Percentiles rank a stretch among this genome's conserved stretches.
Evolutionary conservation across 192 early-diverging fungal species (phyloP).

Genomic region (Gorgonomyces haynaldii): DNA sequence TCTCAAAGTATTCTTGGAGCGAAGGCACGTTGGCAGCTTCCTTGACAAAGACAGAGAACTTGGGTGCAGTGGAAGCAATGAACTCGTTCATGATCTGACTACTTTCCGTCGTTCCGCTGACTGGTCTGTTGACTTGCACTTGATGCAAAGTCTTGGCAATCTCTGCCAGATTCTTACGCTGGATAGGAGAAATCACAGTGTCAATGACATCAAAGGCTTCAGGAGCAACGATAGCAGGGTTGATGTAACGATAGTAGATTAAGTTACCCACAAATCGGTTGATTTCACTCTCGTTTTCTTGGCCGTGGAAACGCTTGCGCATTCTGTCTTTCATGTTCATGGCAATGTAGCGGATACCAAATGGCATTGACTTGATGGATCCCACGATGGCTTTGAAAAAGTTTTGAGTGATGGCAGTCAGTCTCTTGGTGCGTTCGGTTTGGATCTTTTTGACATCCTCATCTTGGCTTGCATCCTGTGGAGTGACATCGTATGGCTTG

Average conservation of each 20-base stretch:
- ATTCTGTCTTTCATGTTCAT: conserved; percentile 70
- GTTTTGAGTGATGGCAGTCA: conserved; percentile 68
- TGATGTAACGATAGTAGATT: conserved; percentile 97
- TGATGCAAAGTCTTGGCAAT: conserved; percentile 91
- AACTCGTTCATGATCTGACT: background rate
- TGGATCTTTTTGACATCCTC: conserved; percentile 48
- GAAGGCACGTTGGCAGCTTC: conserved; percentile 76
- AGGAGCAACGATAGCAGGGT: conserved; percentile 94
- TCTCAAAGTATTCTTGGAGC: conserved; percentile 80
- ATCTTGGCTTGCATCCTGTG: conserved; percentile 71
- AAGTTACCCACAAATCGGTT: conserved; percentile 85
- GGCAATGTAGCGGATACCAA: conserved; percentile 92
- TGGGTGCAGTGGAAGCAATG: conserved; percentile 45
- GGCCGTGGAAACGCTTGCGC: conserved; percentile 62
- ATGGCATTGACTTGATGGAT: conserved; percentile 83
- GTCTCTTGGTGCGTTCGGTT: conserved; percentile 26
- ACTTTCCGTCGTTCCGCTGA: conserved; percentile 58
- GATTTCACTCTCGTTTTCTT: conserved; percentile 64
- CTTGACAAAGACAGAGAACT: conserved; percentile 77
- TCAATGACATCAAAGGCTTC: conserved; percentile 95
- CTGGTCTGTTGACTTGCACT: conserved; percentile 79
- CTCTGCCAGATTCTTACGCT: conserved; percentile 95
- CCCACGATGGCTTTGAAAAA: conserved; percentile 72
- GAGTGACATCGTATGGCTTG: conserved; percentile 62
- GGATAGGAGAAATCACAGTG: conserved; percentile 63